Conservation (phyloP, 2,329 filamentous ascomycete genomes). For the Diaporthe destruens region DNA sequence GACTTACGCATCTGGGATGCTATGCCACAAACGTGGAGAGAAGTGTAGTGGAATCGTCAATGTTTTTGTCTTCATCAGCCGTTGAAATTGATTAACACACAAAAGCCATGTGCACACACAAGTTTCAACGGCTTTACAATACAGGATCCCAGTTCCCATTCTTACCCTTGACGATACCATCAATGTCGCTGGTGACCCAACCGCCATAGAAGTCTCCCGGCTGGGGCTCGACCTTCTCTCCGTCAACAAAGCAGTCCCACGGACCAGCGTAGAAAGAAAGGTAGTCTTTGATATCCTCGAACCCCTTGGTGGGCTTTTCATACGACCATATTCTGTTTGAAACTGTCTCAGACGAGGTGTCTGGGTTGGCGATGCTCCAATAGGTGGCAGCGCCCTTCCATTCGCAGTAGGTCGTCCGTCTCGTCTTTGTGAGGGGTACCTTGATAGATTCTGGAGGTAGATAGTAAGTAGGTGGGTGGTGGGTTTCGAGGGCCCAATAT, state of each 20-base stretch:
- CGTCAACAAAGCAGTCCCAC: slow-evolving; percentile 73
- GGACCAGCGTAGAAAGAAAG: slow-evolving; percentile 72
- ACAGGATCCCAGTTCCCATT: slow-evolving; percentile 56
- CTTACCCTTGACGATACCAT: slow-evolving; percentile 61
- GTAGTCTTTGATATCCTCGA: slow-evolving; percentile 66
- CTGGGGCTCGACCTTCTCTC: slow-evolving; percentile 69
- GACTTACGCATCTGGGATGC: too few species aligned
- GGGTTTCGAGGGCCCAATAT: slow-evolving; percentile 73
- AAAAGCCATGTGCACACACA: fast-evolving
- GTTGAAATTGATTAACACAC: too few species aligned
- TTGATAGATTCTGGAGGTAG: slow-evolving; percentile 64
- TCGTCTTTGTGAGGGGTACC: slow-evolving; percentile 60
- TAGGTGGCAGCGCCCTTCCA: slow-evolving; percentile 73
- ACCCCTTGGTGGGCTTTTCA: slow-evolving; percentile 63
- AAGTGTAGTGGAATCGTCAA: too few species aligned
- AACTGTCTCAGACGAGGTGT: slow-evolving; percentile 52
- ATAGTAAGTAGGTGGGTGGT: slow-evolving; percentile 74
- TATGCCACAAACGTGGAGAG: too few species aligned
- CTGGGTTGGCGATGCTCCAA: slow-evolving; percentile 61
- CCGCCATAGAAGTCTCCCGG: slow-evolving; percentile 74
- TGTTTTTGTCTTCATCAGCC: too few species aligned
- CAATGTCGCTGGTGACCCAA: slow-evolving; percentile 72
- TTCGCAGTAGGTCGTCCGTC: slow-evolving; percentile 65
- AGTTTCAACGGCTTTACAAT: slow-evolving; percentile 41
- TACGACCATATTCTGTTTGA: slow-evolving; percentile 71